Base-by-base conservation (phyloP, 2,329 filamentous ascomycete genomes). In the Colletotrichum neosansevieriae region DNA sequence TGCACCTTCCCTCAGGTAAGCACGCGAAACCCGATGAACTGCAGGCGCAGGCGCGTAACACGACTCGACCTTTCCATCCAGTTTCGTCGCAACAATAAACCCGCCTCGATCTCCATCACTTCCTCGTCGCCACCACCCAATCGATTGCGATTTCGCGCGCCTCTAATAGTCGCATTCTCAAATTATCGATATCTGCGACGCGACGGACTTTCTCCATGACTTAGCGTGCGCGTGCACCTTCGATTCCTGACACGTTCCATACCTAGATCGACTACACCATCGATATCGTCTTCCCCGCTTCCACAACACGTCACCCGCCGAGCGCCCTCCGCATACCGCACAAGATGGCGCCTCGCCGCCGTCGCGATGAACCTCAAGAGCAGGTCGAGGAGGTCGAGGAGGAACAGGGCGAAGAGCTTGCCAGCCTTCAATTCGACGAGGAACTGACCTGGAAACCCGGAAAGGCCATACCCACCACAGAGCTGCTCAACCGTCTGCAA, bases 401-500 rank as follows among this genome's bases (percentile, higher is more conserved):
- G 47, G 70, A 69, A 12, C 64, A 70, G 32, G 67, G 69, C 44
- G 69, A 74, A 29, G 67, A 71, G 59, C 76, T 78, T 17, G 78
- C 79, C 49, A 81, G 78, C 64, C 88, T 99, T 54, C 83, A 89
- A 73, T 98, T 98, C 85, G 89, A 94, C 75, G 91, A 98, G 76
- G 86, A 93, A 71, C 85, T 99, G 65, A 93, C 94, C 77, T 98
- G 96, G 93, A 92, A 92, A 76, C 93, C 94, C 49, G 96, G 95
- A 67, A 96, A 93, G 80, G 89, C 94, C 59, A 97, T 99, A 75
- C 85, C 92, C 42, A 93, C 94, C 54, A 90, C 88, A 72, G 94
- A 94, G 72, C 88, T 99, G 58, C 85, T 98, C 72, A 87, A 89
- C 75, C 91, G 96, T 56, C 88, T 99, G 59, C 92, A 95, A 79